Evolutionary conservation across 1,139 yeast species (phyloP).

Genomic region (Magnusiomyces fungicola): DNA sequence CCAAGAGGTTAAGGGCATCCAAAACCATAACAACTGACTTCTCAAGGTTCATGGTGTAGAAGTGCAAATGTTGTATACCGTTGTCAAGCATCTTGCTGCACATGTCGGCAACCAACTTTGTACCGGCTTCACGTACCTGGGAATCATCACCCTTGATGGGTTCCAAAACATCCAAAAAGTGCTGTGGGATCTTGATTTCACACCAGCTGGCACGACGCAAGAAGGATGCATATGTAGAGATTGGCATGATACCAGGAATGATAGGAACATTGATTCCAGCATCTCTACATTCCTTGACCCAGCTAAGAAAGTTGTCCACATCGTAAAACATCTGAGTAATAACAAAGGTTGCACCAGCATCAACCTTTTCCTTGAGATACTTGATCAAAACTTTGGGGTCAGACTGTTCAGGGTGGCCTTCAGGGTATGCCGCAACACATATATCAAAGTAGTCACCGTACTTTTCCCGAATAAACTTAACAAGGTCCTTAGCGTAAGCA

Average conservation of each 20-base stretch:
- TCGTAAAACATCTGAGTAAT: slow-evolving; percentile 93
- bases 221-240: slow-evolving; percentile 87
- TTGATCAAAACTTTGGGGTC: slow-evolving; percentile 49
- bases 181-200: slow-evolving; percentile 67
- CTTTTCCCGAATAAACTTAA: slow-evolving; percentile 58
- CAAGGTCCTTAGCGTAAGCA: slow-evolving; percentile 72
- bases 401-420: slow-evolving; percentile 93
- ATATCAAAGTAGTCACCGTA: slow-evolving; percentile 76
- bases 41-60: slow-evolving; percentile 94
- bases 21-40: slow-evolving; percentile 83
- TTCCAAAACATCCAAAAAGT: slow-evolving; percentile 62
- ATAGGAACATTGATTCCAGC: slow-evolving; percentile 81
- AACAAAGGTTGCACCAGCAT: slow-evolving; percentile 88
- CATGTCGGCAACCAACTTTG: slow-evolving; percentile 76
- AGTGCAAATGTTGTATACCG: slow-evolving; percentile 83
- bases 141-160: slow-evolving; percentile 89
- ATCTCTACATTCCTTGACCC: slow-evolving; percentile 70
- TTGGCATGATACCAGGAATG: slow-evolving; percentile 98
- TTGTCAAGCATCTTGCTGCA: slow-evolving; percentile 65
- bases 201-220: slow-evolving; percentile 94
- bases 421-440: slow-evolving; percentile 94
- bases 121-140: slow-evolving; percentile 78
- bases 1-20: slow-evolving; percentile 58
- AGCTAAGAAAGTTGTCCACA: slow-evolving; percentile 68
- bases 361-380: slow-evolving; percentile 77